Evolutionary conservation across 2,329 filamentous ascomycete species (phyloP), one percentile per base, ranked within the genome.

Genomic region (Xylariaceae sp.): DNA sequence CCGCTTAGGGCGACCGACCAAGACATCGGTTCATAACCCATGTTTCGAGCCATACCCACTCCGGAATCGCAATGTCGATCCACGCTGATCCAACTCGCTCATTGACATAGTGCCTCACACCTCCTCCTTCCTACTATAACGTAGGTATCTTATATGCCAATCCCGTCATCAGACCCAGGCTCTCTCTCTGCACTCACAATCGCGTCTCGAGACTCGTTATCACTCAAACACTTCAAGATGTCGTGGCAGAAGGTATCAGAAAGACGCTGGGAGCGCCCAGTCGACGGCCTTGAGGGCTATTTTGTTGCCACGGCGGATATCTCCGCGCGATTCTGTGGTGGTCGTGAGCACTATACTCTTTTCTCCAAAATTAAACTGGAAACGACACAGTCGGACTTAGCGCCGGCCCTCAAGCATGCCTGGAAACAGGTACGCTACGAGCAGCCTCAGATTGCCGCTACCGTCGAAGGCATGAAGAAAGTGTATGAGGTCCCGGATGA

Each of bases 351-450:
- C 47, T 62, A 62, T 40, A 59, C 53, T 34, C 51, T 60, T 2
- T 59, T 55, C 47, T 60, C 60, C 29, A 55, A 50, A 26, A 30
- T 62, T 39, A 57, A 59, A 46, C 53, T 62, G 27, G 58, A 59
- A 29, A 40, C 34, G 1, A 35, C 11, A 6, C 40, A 19, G 2
- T 26, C 52, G 9, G 54, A 60, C 50, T n/a, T 37, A 27, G 31
- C 35, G 34, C 12, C 60, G 11, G 53, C 55, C 39, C 62, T 66
- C 43, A 60, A 51, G 54, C 54, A 63, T 53, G 63, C 61, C 12
- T 65, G 65, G 63, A 60, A 65, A 42, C 62, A 62, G 47, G 54
- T 65, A 29, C 60, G 64, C 29, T 57, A 62, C 39, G 60, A 65
- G 42, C 62, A 65, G 43, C 64, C 62, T 4, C 59, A 59, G 31